Percentiles rank a stretch among this genome's conserved stretches.
Evolutionary conservation across 2,329 filamentous ascomycete genomes (phyloP).

Genomic region (Gaeumannomyces tritici): DNA sequence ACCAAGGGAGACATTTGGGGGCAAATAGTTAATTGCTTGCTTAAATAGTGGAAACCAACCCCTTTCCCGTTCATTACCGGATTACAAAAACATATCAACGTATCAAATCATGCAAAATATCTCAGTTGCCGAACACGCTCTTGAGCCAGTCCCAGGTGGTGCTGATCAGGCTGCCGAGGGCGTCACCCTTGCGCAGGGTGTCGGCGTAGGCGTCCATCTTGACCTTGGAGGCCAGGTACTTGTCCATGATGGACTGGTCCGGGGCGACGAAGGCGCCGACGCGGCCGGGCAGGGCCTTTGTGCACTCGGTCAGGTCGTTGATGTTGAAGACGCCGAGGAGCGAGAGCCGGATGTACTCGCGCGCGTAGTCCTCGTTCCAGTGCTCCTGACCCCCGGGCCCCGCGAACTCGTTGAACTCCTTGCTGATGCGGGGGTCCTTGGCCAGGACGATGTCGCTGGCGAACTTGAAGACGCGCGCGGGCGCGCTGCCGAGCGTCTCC

Average conservation of each 20-base stretch:
- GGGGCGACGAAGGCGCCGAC: neutral
- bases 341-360: slow-evolving; percentile 42
- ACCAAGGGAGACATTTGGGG: too few relatives aligned
- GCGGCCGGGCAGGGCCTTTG: slow-evolving; percentile 31
- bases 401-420: slow-evolving; percentile 27
- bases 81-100: too few relatives aligned
- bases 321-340: slow-evolving; percentile 47
- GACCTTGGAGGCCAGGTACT: neutral
- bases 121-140: neutral
- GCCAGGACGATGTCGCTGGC: slow-evolving; percentile 30
- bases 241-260: neutral
- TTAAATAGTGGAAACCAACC: too few relatives aligned
- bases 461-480: slow-evolving; percentile 25
- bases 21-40: too few relatives aligned
- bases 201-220: neutral
- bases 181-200: neutral
- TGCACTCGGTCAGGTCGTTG: slow-evolving; percentile 45
- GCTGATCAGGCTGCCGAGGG: neutral
- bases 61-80: too few relatives aligned
- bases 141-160: neutral
- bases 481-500: slow-evolving; percentile 24
- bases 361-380: slow-evolving; percentile 38
- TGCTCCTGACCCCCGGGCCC: slow-evolving; percentile 19
- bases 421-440: slow-evolving; percentile 25
- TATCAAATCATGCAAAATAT: too few relatives aligned